Evolutionary conservation across 2,329 filamentous ascomycete genomes (phyloP), one percentile per base, ranked within the genome.

Genomic region (Alternaria metachromatica): DNA sequence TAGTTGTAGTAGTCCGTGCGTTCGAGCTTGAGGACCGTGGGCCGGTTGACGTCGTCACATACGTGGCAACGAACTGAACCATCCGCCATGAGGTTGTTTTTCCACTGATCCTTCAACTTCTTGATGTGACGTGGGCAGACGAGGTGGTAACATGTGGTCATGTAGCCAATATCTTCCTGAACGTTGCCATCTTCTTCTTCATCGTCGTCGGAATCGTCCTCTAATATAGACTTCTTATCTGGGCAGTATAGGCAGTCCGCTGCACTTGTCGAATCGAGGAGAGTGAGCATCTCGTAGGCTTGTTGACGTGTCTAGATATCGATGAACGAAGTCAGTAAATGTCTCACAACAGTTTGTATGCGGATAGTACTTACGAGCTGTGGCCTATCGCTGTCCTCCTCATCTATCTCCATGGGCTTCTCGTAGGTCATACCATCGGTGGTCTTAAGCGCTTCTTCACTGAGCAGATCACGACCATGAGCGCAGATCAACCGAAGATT

Each of bases 381-480:
- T 3, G 85, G 84, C 64, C 85, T 84, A 18, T 81, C 83, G 13
- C 90, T 88, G 6, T 90, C 89, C 45, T 94, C 91, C 53, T 93
- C 93, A 64, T 96, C 94, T 21, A 98, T 86, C 70, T 96, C 92
- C 73, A 99, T 97, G 3, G 96, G 92, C 67, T 93, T 93, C 43
- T 93, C 90, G 9, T 89, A 89, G n/a, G 90, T 93, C 80, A 93
- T 87, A 23, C 94, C 95, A 75, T 94, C 91, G 55, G 95, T 88
- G 4, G 91, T 85, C 69, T 91, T 89, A 49, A 97, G 83, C 72
- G 98, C 95, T 20, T 95, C 91, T 37, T 94, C 89, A 60, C 90
- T 92, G 3, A 99, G 86, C 8, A 99, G 87, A 64, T 98, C 95
- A 68, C 91, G 92, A n/a, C 96, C 96, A 77, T 97, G 95, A 1